Evolutionary conservation across 371 early-diverging fungal species (phyloP), one percentile per base, ranked within the genome.

Genomic region (Syncephalis fuscata): DNA sequence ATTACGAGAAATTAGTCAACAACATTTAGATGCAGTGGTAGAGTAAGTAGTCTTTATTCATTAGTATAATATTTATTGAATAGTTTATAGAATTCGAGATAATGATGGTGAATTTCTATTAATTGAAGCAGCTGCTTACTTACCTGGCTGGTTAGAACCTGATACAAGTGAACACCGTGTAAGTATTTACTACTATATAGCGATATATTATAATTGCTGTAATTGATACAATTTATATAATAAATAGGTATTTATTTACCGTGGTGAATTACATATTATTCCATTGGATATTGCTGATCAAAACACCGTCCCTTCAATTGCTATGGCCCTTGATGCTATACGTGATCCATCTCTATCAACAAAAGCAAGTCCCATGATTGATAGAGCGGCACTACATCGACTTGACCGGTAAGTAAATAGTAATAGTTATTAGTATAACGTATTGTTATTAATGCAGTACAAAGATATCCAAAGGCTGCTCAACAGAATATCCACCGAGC

Each of bases 81-180:
- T 11, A 11, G 19, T 24, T 48, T 45, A 27, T 59, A 81, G 88
- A 24, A 69, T 92, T 0, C 53, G 54, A 19, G 95, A 95, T 53
- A 76, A 74, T 25, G 95, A 95, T 59, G 95, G 93, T 14, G 80
- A 91, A 54, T 87, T 92, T 46, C 61, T 93, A 20, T 63, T 95
- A 26, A 88, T 92, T 40, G 92, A 95, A 62, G 84, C 92, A 0
- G 92, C 93, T 1, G 70, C 78, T 39, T 66, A 71, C 21, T 54
- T 94, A 17, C 92, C 92, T 2, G 49, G 65, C 22, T 91, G 90
- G 90, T 60, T 95, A 1, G 79, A 83, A 46, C 92, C 95, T 0
- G 70, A 76, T 47, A 88, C 74, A 48, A 81, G 82, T 50, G 61
- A 70, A 15, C 87, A 92, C 55, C 67, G 95, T 41, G 86, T 84